Evolutionary conservation across 345 rosid genomes (phyloP).

Genomic region (Brassica carinata): DNA sequence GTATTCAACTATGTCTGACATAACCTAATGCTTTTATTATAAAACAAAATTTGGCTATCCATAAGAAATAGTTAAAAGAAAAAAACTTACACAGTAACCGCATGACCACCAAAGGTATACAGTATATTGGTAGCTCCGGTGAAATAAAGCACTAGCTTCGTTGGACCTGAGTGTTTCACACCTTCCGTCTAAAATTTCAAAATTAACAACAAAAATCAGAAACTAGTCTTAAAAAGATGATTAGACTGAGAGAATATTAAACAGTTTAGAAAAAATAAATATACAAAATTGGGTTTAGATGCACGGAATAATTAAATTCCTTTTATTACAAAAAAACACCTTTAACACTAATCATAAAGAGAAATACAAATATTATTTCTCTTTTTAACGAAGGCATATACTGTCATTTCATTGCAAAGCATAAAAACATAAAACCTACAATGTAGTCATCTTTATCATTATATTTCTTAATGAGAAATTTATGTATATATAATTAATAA

Average conservation of each 20-base stretch:
- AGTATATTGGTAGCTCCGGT: slow-evolving; percentile 98
- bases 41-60: not conserved
- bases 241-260: not conserved
- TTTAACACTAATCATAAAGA: slow-evolving; percentile 15
- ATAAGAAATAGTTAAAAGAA: not conserved
- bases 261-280: not conserved
- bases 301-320: slow-evolving; percentile 22
- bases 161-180: slow-evolving; percentile 81
- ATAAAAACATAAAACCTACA: slow-evolving; percentile 30
- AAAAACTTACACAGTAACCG: slow-evolving; percentile 91
- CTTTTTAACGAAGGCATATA: slow-evolving; percentile 14
- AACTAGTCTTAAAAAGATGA: slow-evolving; percentile 3
- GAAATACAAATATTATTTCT: slow-evolving; percentile 21
- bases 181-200: slow-evolving; percentile 50
- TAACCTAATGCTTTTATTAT: slow-evolving; percentile 4
- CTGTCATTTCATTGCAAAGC: slow-evolving; percentile 39
- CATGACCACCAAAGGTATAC: slow-evolving; percentile 98
- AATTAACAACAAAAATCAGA: not conserved
- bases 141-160: slow-evolving; percentile 84
- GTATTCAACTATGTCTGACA: slow-evolving; percentile 36
- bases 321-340: not conserved
- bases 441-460: slow-evolving; percentile 2
- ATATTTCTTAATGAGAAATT: not conserved
- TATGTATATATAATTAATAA: not conserved
- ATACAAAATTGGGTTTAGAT: slow-evolving; percentile 24